phyloP scores from a whole-genome alignment of 1,139 yeast genomes.

The Spathaspora jeffriesii region DNA sequence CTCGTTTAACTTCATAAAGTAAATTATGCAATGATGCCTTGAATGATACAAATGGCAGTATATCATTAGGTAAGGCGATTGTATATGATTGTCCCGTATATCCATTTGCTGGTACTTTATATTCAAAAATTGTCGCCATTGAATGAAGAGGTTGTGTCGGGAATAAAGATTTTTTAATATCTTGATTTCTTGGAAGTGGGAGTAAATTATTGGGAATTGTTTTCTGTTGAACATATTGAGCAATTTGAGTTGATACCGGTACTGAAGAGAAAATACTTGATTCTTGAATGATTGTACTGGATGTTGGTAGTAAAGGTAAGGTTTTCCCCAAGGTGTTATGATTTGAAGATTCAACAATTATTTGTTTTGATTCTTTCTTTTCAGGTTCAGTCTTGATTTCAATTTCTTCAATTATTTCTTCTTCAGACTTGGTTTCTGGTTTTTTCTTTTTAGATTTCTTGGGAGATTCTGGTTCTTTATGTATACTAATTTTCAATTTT shows the following conservation, averaged over 20 bases:
- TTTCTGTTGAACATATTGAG: constrained; percentile 28
- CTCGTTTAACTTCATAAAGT: constrained; percentile 34
- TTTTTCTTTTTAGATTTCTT: constrained; percentile 18
- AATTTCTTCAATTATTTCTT: constrained; percentile 14
- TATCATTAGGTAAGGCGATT: constrained; percentile 43
- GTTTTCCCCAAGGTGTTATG: constrained; percentile 33
- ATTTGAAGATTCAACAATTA: constrained; percentile 12
- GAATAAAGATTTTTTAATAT: constrained; percentile 30
- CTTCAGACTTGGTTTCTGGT: constrained; percentile 17
- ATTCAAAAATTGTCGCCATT: constrained; percentile 41
- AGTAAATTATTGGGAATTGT: constrained; percentile 3
- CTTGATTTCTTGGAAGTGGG: constrained; percentile 22
- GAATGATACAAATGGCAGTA: constrained; percentile 44
- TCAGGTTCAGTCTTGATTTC: constrained; percentile 11
- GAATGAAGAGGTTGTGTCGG: constrained; percentile 30
- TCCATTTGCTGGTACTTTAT: constrained; percentile 46
- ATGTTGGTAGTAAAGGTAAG: constrained; percentile 21
- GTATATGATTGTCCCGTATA: constrained; percentile 43
- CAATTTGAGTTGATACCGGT: constrained; percentile 24
- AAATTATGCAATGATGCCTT: constrained; percentile 45
- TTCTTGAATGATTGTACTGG: constrained; percentile 36
- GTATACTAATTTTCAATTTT: constrained; percentile 26
- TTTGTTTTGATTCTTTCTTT: constrained; percentile 11
- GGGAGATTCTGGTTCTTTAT: constrained; percentile 19
- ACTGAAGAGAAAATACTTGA: constrained; percentile 38